A percentile compares a stretch with the other conserved stretches of the same genome.
Evolutionary conservation across 2,329 filamentous ascomycete species (phyloP).

Genomic region (Epichloe gansuensis): DNA sequence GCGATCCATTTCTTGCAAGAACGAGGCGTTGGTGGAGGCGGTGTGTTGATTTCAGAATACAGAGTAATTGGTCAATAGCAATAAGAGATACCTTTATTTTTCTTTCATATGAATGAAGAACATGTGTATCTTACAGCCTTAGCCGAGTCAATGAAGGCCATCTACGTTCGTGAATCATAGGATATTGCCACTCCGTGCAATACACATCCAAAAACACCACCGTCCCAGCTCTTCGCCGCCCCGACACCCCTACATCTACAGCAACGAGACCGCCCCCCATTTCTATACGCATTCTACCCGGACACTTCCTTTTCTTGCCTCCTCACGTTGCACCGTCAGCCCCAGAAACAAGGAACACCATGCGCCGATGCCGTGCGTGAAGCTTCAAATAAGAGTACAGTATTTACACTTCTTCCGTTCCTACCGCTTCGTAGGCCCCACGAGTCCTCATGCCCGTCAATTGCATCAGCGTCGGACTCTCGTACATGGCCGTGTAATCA

Average conservation of each 20-base stretch:
- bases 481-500: slow-evolving; percentile 84
- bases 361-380: not conserved
- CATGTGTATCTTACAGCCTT: not conserved
- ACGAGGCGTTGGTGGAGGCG: too few relatives aligned
- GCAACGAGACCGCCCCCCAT: too few relatives aligned
- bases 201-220: not conserved
- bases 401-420: slow-evolving; percentile 34
- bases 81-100: too few relatives aligned
- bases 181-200: not conserved
- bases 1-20: too few relatives aligned
- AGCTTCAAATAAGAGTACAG: not conserved
- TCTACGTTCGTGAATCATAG: not conserved
- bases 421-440: slow-evolving; percentile 51
- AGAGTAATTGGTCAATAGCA: too few relatives aligned
- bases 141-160: not conserved
- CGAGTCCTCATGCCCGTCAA: slow-evolving; percentile 33
- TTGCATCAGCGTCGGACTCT: slow-evolving; percentile 61
- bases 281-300: not conserved
- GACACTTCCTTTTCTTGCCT: too few relatives aligned
- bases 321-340: too few relatives aligned
- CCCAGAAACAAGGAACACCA: not conserved
- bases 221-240: not conserved
- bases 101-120: too few relatives aligned
- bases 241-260: not conserved
- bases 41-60: too few relatives aligned